Base-by-base conservation (phyloP, 768 basidiomycete species). In the Xerocomellus chrysenteron region DNA sequence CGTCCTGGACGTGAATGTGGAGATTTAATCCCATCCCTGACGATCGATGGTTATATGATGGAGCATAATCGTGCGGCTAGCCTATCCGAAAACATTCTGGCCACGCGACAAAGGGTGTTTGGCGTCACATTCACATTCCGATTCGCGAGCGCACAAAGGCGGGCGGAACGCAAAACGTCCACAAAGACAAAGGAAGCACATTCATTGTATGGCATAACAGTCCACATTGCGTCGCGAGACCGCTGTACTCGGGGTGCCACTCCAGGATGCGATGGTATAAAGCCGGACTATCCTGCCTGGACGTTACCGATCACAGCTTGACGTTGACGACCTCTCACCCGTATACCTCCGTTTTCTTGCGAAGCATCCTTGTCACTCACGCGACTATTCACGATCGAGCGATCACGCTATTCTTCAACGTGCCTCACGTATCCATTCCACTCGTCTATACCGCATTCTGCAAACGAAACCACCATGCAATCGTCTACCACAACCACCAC, bases 121-220 rank as follows among this genome's bases (percentile, higher is more conserved):
- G 35, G 19, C 16, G 39, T 24, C 32, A 59, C 32, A 26, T 49
- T 26, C 39, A 45, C 28, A 26, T 32, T 37, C 54, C 47, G 33
- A 45, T 37, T 21, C 24, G 28, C 47, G 51, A 42, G 49, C 10
- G 36, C 43, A 65, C 62, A 67, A 67, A 67, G 64, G 52, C 30
- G 43, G 44, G 49, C 7, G 43, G 30, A 48, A 47, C 17, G 43
- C 26, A 33, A 52, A 35, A 37, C 24, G n/a, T 32, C 36, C 48
- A 50, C 44, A 32, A 17, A 14, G 50, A 64, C 63, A 65, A 64
- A 55, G 62, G n/a, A 46, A 39, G 14, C 14, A 17, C 11, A 50
- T 28, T 24, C 42, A 35, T n/a, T 58, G 61, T 51, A 24, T 42
- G 21, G 55, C 14, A 37, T 17, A 26, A 33, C 14, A 44, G 12